Conservation (phyloP, 2,329 filamentous ascomycete genomes). For the Rhynchosporium graminicola region DNA sequence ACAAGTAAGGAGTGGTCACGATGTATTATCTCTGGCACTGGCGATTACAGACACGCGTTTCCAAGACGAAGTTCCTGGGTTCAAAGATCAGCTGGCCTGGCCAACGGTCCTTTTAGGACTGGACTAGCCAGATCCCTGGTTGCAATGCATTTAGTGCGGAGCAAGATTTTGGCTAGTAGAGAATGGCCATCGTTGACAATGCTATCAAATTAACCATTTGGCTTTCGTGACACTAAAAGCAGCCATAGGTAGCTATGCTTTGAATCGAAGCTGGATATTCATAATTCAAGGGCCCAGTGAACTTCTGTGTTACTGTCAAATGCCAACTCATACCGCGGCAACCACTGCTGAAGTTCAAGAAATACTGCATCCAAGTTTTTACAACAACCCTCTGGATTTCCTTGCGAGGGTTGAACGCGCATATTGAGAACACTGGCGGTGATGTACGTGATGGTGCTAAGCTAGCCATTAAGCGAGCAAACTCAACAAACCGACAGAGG, state of each 20-base stretch:
- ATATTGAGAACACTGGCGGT: no score
- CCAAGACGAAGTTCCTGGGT: neutral
- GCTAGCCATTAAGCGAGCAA: no score
- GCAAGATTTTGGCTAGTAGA: neutral
- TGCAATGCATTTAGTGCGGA: neutral
- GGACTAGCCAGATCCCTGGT: neutral
- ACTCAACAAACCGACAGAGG: no score
- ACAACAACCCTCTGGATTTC: no score
- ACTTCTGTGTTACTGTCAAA: neutral
- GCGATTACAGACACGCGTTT: neutral
- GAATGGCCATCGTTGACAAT: no score
- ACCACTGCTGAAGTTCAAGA: no score
- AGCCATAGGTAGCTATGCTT: neutral
- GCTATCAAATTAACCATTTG: neutral
- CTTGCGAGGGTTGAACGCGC: no score
- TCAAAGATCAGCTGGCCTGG: neutral
- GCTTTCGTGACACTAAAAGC: neutral
- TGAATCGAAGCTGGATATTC: neutral
- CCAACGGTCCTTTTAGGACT: neutral
- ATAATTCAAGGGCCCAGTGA: no score
- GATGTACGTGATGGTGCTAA: no score
- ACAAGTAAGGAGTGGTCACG: neutral
- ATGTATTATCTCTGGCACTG: neutral
- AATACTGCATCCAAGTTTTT: no score
- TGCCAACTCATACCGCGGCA: no score